Percentiles rank a stretch among this genome's conserved stretches.
Evolutionary conservation across 1,139 yeast species (phyloP).

Genomic region (Zhuliangozyma blackwelliae): DNA sequence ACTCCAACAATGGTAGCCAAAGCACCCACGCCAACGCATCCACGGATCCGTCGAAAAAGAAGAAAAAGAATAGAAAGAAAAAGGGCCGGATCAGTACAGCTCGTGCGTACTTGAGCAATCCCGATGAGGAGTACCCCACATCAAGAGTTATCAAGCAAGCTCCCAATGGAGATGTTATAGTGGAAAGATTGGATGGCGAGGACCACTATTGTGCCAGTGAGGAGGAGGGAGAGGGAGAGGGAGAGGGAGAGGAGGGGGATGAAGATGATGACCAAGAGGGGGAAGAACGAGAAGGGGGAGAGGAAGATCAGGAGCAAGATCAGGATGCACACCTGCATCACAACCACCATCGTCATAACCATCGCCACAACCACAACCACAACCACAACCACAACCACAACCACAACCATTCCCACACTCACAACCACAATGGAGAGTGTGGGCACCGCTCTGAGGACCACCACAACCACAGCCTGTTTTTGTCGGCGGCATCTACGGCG

Average conservation of each 20-base stretch:
- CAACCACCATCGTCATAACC: conserved; percentile 6
- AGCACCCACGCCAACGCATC: neutral
- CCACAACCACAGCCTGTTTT: conserved; percentile 1
- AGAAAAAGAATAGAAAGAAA: conserved; percentile 30
- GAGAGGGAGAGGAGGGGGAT: conserved; percentile 11
- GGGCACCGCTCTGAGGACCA: conserved; percentile 2
- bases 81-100: conserved; percentile 15
- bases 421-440: conserved; percentile 5
- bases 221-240: conserved; percentile 8
- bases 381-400: conserved; percentile 7
- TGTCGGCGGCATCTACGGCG: conserved; percentile 3
- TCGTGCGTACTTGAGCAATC: conserved; percentile 49
- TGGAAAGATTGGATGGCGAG: conserved; percentile 38
- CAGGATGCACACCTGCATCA: conserved; percentile 9
- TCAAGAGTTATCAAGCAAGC: conserved; percentile 71
- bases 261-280: conserved; percentile 7
- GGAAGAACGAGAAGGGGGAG: conserved; percentile 4
- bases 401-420: conserved; percentile 4
- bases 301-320: conserved; percentile 10
- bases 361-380: conserved; percentile 7
- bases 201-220: neutral
- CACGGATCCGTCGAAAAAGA: conserved; percentile 19
- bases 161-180: conserved; percentile 70
- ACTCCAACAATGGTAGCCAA: conserved; percentile 14
- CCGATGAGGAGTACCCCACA: conserved; percentile 64